phyloP scores from a whole-genome alignment of 2,329 filamentous ascomycete genomes.

The Nannizzia gypsea region DNA sequence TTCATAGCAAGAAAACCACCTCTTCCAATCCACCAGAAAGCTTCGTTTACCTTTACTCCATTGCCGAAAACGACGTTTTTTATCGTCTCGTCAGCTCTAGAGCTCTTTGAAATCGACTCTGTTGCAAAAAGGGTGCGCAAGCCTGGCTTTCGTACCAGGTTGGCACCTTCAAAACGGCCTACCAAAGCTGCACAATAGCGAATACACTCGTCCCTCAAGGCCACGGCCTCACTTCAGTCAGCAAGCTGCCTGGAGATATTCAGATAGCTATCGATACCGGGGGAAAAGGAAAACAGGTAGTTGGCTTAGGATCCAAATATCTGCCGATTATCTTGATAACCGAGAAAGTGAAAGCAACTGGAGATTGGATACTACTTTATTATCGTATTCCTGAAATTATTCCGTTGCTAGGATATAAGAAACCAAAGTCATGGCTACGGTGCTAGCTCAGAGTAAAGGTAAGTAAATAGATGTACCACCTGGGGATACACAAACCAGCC shows the following conservation, averaged over 20 bases:
- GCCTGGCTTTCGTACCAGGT: background rate
- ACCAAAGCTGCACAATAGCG: background rate
- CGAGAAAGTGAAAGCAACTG: background rate
- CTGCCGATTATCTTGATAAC: background rate
- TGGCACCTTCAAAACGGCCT: background rate
- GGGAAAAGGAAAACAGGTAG: background rate
- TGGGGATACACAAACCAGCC: background rate
- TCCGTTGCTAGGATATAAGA: background rate
- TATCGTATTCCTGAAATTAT: background rate
- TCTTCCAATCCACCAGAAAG: background rate
- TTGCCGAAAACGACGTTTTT: background rate
- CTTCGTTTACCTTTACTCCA: background rate
- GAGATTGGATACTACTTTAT: background rate
- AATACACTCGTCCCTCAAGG: background rate
- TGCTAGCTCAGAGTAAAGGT: background rate
- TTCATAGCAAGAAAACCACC: background rate
- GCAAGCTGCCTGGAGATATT: background rate
- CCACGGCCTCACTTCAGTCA: background rate
- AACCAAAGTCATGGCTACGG: background rate
- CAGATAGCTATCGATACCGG: background rate
- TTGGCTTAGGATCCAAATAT: background rate
- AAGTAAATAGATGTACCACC: background rate
- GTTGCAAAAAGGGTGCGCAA: background rate
- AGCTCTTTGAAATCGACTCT: background rate
- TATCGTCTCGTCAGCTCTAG: background rate